Base-by-base conservation (phyloP, 306 rosid genomes). In the Luffa acutangula region DNA sequence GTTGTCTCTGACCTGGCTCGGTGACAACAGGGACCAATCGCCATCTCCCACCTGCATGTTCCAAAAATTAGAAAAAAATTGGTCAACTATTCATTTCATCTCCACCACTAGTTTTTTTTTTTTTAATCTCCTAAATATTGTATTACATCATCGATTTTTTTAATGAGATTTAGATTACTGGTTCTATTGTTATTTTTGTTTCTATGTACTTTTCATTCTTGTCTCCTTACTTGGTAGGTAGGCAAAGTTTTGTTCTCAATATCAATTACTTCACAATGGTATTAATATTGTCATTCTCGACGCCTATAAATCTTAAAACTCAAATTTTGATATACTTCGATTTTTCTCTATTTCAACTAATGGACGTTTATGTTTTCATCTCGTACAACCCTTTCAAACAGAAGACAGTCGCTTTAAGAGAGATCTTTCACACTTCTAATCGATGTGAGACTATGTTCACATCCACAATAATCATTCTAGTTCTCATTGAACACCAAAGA, bases 1-100 rank as follows among this genome's bases (percentile, higher is more conserved):
- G 85, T 88, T 7, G 89, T 84, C 75, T 84, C 82, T 82, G 87
- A 85, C 82, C 74, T 85, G 84, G 78, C 63, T 75, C 83, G 11
- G 25, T 57, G 65, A 76, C n/a, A 45, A 3, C 17, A 20, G 20
- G 39, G 39, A 45, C 76, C 37, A 70, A 13, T 21, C 56, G 7
- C 11, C 18, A 70, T 70, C 56, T 70, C 9, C 75, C 75, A 69
- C 13, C 33, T 39, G 41, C 41, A 72, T 45, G 5, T 72, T 46
- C 77, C 15, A 9, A 31, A 4, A 4, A 21, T 6, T 0, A 7
- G 1, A 71, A 21, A 53, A 76, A 1, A 12, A 41, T 42, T 39
- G 49, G 65, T 76, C 80, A 56, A 76, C 80, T 76, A 6, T 18
- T 48, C 77, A 25, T 53, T 52, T 53, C 15, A 33, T 75, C 64